Percentiles rank a stretch among this genome's conserved stretches.
phyloP scores from a whole-genome alignment of 2,329 filamentous ascomycete genomes.

The Didymella lethalis region DNA sequence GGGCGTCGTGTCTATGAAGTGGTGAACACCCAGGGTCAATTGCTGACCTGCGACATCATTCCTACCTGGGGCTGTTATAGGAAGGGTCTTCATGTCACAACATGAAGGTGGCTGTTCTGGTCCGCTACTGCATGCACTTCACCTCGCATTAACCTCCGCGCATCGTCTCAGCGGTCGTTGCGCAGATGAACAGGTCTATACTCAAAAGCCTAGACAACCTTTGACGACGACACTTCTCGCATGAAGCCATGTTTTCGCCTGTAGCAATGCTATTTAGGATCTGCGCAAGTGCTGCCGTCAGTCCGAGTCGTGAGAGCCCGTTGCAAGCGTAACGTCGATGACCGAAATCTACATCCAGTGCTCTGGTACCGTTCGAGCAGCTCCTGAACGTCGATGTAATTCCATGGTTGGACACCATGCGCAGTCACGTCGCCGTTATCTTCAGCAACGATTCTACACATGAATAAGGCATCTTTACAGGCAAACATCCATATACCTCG shows the following conservation, averaged over 20 bases:
- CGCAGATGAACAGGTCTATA: not conserved
- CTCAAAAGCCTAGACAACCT: not conserved
- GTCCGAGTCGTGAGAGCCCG: not conserved
- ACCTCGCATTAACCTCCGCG: not conserved
- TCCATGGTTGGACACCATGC: not conserved
- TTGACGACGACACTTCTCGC: conserved; percentile 4
- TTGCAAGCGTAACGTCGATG: not conserved
- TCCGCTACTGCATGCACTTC: conserved; percentile 3
- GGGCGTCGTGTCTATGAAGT: not conserved
- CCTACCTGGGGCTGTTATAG: not conserved
- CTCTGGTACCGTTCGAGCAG: not conserved
- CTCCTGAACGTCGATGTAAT: not conserved
- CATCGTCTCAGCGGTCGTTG: not conserved
- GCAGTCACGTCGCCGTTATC: not conserved
- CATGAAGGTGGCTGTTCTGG: not conserved
- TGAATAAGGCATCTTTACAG: not conserved
- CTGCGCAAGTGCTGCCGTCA: not conserved
- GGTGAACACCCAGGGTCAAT: not conserved
- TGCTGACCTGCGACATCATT: not conserved
- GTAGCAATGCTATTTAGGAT: not conserved
- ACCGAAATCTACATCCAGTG: not conserved
- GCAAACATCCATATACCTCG: not conserved
- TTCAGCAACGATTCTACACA: not conserved
- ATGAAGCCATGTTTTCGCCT: not conserved
- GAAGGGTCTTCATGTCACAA: not conserved